A percentile compares a stretch with the other conserved stretches of the same genome.
Evolutionary conservation across 805 yeast species (phyloP).

Genomic region (Candida nonsorbophila): DNA sequence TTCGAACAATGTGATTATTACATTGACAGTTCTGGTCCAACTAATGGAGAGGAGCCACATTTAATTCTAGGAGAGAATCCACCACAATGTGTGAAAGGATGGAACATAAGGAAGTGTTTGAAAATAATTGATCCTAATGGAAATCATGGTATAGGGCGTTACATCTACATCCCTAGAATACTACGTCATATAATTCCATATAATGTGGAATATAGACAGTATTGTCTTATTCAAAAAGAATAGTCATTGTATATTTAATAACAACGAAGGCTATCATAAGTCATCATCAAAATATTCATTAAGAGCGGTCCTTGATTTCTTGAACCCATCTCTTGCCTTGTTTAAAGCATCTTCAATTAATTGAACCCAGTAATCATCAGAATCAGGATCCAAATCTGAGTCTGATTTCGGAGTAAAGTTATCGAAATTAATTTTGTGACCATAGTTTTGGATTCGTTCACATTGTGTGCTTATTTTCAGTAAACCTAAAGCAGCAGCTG

Average conservation of each 20-base stretch:
- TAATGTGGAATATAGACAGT: slow-evolving; percentile 42
- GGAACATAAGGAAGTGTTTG: slow-evolving; percentile 47
- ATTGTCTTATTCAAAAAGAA: slow-evolving; percentile 31
- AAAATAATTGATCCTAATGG: slow-evolving; percentile 50
- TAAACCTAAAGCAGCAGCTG: slow-evolving; percentile 91
- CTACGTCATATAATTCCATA: slow-evolving; percentile 21
- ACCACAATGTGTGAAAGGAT: slow-evolving; percentile 18
- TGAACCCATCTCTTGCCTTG: slow-evolving; percentile 48
- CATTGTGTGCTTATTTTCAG: slow-evolving; percentile 79
- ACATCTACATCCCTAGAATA: slow-evolving; percentile 45
- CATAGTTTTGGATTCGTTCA: slow-evolving; percentile 90
- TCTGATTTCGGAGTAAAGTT: slow-evolving; percentile 18
- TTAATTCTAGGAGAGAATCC: slow-evolving; percentile 6
- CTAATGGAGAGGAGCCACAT: slow-evolving; percentile 37
- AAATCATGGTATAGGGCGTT: slow-evolving; percentile 51
- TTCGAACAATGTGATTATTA: slow-evolving; percentile 59
- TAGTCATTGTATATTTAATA: not conserved
- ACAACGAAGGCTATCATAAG: slow-evolving; percentile 4
- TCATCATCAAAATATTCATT: slow-evolving; percentile 45
- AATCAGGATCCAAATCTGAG: slow-evolving; percentile 4
- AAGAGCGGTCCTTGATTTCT: slow-evolving; percentile 44
- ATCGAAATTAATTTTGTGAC: slow-evolving; percentile 46
- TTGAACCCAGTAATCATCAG: slow-evolving; percentile 32
- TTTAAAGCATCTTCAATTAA: slow-evolving; percentile 51
- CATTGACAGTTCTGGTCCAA: slow-evolving; percentile 47